Percentiles rank a stretch among this genome's conserved stretches.
These are phyloP conservation scores for Cercospora canescens DNA, from an alignment of 2,329 filamentous ascomycete species.

Conservation along the genomic window DNA sequence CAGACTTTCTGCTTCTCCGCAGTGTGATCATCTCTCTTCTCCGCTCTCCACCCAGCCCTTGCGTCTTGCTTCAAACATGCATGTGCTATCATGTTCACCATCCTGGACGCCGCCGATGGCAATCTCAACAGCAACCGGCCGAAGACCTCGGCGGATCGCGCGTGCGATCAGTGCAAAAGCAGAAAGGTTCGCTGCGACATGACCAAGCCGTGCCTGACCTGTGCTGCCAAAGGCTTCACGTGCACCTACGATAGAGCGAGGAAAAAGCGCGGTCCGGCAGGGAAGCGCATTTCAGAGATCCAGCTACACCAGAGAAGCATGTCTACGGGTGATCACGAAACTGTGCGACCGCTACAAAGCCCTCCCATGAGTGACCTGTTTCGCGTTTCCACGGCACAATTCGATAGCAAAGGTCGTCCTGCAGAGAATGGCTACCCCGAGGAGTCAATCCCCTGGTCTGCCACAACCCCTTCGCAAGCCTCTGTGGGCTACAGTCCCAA, in stretches of 20 bases:
- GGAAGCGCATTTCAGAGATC: slow-evolving; percentile 42
- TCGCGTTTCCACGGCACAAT: not conserved
- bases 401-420: slow-evolving; percentile 10
- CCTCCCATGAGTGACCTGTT: not conserved
- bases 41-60: not conserved
- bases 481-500: slow-evolving; percentile 7
- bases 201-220: slow-evolving; percentile 28
- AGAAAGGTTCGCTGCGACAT: slow-evolving; percentile 43
- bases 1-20: slow-evolving; percentile 4
- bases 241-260: slow-evolving; percentile 46
- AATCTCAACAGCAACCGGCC: slow-evolving; percentile 13
- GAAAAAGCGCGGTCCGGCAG: slow-evolving; percentile 42
- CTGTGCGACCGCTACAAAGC: not conserved
- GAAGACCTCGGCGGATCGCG: slow-evolving; percentile 31
- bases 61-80: not conserved
- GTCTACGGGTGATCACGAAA: not conserved
- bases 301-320: slow-evolving; percentile 35
- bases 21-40: not conserved
- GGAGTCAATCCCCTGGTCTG: slow-evolving; percentile 7
- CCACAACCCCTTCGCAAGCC: slow-evolving; percentile 4
- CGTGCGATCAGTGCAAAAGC: slow-evolving; percentile 47
- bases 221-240: slow-evolving; percentile 40
- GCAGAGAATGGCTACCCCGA: not conserved
- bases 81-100: slow-evolving; percentile 25
- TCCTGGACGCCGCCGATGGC: slow-evolving; percentile 25